Percentiles rank a stretch among this genome's conserved stretches.
These are phyloP conservation scores for Melaleuca alternifolia DNA, from an alignment of 345 rosid genomes.

Conservation along the genomic window DNA sequence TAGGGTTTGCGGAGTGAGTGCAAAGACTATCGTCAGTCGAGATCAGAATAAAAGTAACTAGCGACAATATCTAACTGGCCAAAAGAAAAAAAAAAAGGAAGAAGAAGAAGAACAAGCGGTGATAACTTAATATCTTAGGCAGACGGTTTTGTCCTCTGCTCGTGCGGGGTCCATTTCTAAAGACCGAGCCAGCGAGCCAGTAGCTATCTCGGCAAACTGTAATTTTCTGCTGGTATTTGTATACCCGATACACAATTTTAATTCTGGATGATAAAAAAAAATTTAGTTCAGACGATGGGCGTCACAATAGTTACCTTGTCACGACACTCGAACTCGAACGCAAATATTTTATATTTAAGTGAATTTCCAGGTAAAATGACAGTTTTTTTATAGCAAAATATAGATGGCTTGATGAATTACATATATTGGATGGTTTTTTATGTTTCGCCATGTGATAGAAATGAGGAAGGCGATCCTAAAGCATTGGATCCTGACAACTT, in stretches of 20 bases:
- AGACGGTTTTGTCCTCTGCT: not conserved
- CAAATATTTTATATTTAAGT: not conserved
- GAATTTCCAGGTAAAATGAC: not conserved
- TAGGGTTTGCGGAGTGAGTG: not conserved
- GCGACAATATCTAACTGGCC: not conserved
- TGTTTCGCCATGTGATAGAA: not conserved
- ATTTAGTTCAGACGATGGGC: not conserved
- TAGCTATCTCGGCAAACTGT: not conserved
- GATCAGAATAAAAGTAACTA: not conserved
- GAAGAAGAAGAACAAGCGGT: not conserved
- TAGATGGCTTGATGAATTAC: not conserved
- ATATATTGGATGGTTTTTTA: not conserved
- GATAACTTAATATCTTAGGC: not conserved
- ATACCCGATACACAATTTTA: not conserved
- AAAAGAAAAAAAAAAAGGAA: not conserved
- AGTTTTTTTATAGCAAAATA: not conserved
- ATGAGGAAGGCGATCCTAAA: not conserved
- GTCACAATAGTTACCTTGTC: not conserved
- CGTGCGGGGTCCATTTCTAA: not conserved
- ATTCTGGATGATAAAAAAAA: not conserved
- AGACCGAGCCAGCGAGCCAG: not conserved
- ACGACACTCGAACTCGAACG: not conserved
- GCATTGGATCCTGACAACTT: not conserved
- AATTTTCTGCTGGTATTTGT: not conserved
- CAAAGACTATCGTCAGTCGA: not conserved